Base-by-base conservation (phyloP, 805 yeast genomes). In the Ascoidea tarda region DNA sequence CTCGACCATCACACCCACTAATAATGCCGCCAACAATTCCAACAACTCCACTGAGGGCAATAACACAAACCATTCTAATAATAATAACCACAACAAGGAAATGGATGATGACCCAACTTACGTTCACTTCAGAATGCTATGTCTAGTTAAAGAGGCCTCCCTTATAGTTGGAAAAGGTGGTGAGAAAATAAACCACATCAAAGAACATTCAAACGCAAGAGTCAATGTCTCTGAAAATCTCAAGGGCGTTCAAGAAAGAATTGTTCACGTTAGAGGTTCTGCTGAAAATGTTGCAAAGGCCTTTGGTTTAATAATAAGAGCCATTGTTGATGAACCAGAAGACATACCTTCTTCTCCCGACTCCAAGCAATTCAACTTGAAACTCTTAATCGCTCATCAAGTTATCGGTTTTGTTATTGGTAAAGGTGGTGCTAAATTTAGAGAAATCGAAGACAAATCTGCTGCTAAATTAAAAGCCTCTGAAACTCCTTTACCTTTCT, bases 331-430 rank as follows among this genome's bases (percentile, higher is more conserved):
- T 52, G 91, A 83, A 59, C 81, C 84, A 3, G 78, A 79, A 57
- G 81, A 79, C 55, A 75, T 72, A 54, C 79, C 86, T 2, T 82
- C 87, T 0, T 69, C 76, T 1, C 67, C 74, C 38, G 71, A 74
- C 50, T 77, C 86, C 32, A 68, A 70, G 56, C 78, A 74, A 51
- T 76, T 79, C 52, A 75, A 76, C 46, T 63, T 88, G 58, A 75
- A 80, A 58, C 59, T 87, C 14, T 68, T 88, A 51, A 73, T 88
- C 33, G 93, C 96, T 5, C 89, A 86, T 64, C 81, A 84, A 6
- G 67, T 84, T 62, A 84, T 86, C 72, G 95, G 95, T 0, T 84
- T 76, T 59, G 76, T 88, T 48, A 87, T 87, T 56, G 96, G 96
- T 8, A 82, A 82, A 59, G 80, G 74, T 50, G 95, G 95, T 21